Percentiles rank a stretch among this genome's conserved stretches.
Evolutionary conservation across 257 asterid genomes (phyloP).

Genomic region (Haberlea rhodopensis): DNA sequence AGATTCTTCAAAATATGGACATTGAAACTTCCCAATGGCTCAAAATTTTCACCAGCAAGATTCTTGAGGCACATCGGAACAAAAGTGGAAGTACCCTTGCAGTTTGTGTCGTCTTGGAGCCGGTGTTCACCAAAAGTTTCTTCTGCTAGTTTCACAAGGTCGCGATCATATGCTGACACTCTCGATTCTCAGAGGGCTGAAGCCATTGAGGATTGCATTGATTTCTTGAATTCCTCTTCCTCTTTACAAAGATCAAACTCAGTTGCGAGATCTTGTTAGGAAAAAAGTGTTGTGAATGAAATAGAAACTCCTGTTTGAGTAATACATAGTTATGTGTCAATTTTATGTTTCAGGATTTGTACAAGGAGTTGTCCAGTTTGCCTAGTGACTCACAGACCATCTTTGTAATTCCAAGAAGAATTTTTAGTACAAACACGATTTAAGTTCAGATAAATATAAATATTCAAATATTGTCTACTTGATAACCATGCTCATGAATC

Average conservation of each 20-base stretch:
- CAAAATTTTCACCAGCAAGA: conserved; percentile 39
- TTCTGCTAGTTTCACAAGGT: conserved; percentile 56
- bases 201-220: conserved; percentile 89
- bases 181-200: conserved; percentile 84
- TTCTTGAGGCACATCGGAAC: conserved; percentile 54
- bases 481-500: conserved; percentile 39
- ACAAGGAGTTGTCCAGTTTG: conserved; percentile 13
- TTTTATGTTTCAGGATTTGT: conserved; percentile 21
- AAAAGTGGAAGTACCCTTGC: conserved; percentile 51
- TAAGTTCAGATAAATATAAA: background rate
- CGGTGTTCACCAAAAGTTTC: conserved; percentile 50
- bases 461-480: background rate
- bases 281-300: background rate
- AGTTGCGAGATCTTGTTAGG: conserved; percentile 2
- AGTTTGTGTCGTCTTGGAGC: conserved; percentile 23
- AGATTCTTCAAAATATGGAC: conserved; percentile 31
- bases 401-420: background rate
- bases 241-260: conserved; percentile 19
- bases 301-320: conserved; percentile 8
- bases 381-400: background rate
- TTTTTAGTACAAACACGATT: conserved; percentile 1
- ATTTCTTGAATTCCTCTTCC: conserved; percentile 71
- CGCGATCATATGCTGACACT: conserved; percentile 68
- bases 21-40: conserved; percentile 37
- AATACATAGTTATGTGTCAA: conserved; percentile 1